These are phyloP conservation scores for Penicillium steckii DNA, from an alignment of 495 filamentous ascomycete species.

Conservation along the genomic window DNA sequence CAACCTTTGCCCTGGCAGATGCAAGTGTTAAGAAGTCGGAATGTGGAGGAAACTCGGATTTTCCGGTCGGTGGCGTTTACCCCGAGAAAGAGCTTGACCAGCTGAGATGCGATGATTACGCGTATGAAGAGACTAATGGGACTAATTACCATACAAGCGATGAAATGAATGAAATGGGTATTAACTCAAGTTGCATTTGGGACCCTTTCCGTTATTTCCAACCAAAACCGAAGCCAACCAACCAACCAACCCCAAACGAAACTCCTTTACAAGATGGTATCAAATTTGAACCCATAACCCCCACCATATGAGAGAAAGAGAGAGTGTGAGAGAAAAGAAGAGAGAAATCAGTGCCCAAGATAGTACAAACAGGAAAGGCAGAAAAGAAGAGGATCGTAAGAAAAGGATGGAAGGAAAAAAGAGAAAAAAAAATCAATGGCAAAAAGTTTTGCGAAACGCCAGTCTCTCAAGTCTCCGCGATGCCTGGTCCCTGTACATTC, in stretches of 20 bases:
- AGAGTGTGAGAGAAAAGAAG: slow-evolving; percentile 4
- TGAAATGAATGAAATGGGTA: neutral
- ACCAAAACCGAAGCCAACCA: slow-evolving; percentile 6
- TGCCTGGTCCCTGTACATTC: slow-evolving; percentile 25
- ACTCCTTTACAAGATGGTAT: slow-evolving; percentile 48
- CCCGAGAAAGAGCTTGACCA: neutral
- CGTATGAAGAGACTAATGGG: neutral
- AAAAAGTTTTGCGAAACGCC: slow-evolving; percentile 22
- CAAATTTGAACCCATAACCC: slow-evolving; percentile 35
- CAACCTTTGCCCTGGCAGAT: neutral
- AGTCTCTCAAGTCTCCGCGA: slow-evolving; percentile 16
- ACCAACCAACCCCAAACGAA: slow-evolving; percentile 10
- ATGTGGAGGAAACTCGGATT: slow-evolving; percentile 8
- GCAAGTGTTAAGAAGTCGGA: neutral
- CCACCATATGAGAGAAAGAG: slow-evolving; percentile 13
- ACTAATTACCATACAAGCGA: neutral
- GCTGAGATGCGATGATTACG: neutral
- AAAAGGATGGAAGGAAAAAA: slow-evolving; percentile 5
- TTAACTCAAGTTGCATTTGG: slow-evolving; percentile 18
- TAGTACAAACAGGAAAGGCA: slow-evolving; percentile 23
- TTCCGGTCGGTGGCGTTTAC: slow-evolving; percentile 7
- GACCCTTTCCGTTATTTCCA: slow-evolving; percentile 23
- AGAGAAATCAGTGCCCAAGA: slow-evolving; percentile 14
- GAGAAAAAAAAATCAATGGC: slow-evolving; percentile 11
- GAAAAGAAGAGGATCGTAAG: slow-evolving; percentile 1